Evolutionary conservation across 1,284 basidiomycete species (phyloP).

Genomic region (Pascua guehoae): DNA sequence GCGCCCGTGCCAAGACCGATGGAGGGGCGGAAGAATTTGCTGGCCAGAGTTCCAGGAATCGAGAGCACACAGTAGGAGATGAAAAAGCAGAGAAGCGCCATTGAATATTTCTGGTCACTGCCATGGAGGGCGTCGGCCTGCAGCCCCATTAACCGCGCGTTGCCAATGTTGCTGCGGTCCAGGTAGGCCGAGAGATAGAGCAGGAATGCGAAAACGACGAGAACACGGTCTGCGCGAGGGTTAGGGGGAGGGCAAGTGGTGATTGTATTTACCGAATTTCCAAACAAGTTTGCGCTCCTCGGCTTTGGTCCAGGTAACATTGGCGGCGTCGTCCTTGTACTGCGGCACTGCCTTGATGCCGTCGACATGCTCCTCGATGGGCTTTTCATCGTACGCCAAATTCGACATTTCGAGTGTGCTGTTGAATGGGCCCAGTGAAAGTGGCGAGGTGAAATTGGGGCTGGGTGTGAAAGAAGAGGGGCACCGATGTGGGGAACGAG

Average conservation of each 20-base stretch:
- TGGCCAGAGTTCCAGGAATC: slow-evolving; percentile 39
- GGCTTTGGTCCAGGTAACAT: not conserved
- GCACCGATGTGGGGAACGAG: too few relatives aligned
- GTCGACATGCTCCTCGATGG: not conserved
- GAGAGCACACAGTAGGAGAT: slow-evolving; percentile 32
- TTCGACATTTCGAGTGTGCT: too few relatives aligned
- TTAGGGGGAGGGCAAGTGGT: not conserved
- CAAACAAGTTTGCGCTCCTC: slow-evolving; percentile 1
- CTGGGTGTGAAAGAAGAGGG: too few relatives aligned
- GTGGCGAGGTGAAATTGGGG: too few relatives aligned
- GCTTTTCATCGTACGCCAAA: not conserved
- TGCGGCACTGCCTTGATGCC: too few relatives aligned
- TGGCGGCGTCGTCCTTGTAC: not conserved
- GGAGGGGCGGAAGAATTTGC: slow-evolving; percentile 16
- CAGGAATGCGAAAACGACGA: slow-evolving; percentile 25
- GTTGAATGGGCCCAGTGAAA: too few relatives aligned
- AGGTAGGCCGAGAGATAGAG: slow-evolving; percentile 41
- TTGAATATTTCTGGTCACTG: slow-evolving; percentile 28
- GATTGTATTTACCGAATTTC: slow-evolving; percentile 18
- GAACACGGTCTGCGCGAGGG: not conserved
- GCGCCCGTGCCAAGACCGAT: slow-evolving; percentile 22
- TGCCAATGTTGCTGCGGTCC: slow-evolving; percentile 30
- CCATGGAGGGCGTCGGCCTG: slow-evolving; percentile 24
- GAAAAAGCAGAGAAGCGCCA: slow-evolving; percentile 34
- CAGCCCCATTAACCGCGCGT: slow-evolving; percentile 32